Percentiles rank a stretch among this genome's conserved stretches.
Evolutionary conservation across 805 yeast species (phyloP).

Genomic region (Torulaspora indica): DNA sequence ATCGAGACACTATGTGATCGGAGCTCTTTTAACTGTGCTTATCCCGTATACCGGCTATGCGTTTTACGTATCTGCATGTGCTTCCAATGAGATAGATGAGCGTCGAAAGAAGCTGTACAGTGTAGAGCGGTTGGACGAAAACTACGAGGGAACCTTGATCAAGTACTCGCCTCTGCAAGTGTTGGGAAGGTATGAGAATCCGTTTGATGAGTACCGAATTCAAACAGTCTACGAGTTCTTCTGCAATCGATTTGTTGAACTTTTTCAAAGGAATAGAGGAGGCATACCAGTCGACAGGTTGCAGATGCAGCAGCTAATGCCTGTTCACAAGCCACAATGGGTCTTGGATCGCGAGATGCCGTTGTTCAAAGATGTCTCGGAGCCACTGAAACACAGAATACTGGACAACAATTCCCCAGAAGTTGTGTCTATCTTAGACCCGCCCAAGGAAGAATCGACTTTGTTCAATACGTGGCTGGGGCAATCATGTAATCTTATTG

Average conservation of each 20-base stretch:
- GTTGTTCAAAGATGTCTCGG: constrained; percentile 9
- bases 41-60: constrained; percentile 62
- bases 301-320: constrained; percentile 53
- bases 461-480: constrained; percentile 78
- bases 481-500: constrained; percentile 77
- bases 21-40: constrained; percentile 23
- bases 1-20: constrained; percentile 17
- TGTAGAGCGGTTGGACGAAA: constrained; percentile 18
- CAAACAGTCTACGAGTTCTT: constrained; percentile 87
- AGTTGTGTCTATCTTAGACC: constrained; percentile 17
- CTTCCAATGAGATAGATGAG: constrained; percentile 49
- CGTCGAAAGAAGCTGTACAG: constrained; percentile 34
- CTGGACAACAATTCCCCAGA: constrained; percentile 15
- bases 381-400: constrained; percentile 14
- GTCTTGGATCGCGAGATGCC: constrained; percentile 9
- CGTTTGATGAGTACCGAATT: constrained; percentile 83
- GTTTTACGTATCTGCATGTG: constrained; percentile 50
- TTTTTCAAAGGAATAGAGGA: constrained; percentile 60
- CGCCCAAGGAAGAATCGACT: constrained; percentile 9
- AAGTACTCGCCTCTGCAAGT: constrained; percentile 49
- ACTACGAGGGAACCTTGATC: constrained; percentile 24
- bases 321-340: constrained; percentile 54
- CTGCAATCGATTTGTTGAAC: constrained; percentile 63
- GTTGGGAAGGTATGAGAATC: constrained; percentile 81
- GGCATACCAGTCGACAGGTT: constrained; percentile 47